Evolutionary conservation across 2,329 filamentous ascomycete species (phyloP).

Genomic region (Juglanconis oblonga): DNA sequence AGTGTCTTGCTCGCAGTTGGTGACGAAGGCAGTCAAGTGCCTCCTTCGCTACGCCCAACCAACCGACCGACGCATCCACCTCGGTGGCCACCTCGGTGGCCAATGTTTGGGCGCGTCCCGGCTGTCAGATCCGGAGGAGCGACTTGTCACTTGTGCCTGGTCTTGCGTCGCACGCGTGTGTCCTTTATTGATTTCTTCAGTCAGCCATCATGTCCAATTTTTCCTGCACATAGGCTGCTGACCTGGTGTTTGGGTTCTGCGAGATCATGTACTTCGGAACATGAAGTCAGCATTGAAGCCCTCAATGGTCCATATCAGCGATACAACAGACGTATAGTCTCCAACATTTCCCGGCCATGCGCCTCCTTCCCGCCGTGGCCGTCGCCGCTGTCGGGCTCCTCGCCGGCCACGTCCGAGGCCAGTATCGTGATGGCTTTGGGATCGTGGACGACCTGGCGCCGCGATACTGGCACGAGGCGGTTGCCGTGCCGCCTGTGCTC

Average conservation of each 20-base stretch:
- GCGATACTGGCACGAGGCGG: constrained; percentile 1
- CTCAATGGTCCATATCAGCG: neutral
- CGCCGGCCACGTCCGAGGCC: neutral
- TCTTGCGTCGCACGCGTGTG: neutral
- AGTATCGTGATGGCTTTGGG: constrained; percentile 5
- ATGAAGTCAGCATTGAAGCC: neutral
- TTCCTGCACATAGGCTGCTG: neutral
- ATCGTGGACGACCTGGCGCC: constrained; percentile 4
- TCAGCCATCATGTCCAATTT: neutral
- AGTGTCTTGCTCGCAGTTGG: neutral
- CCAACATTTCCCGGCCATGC: neutral
- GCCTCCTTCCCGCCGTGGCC: neutral
- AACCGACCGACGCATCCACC: too few relatives aligned
- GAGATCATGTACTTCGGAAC: too few relatives aligned
- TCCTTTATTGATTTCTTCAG: neutral
- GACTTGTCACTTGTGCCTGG: neutral
- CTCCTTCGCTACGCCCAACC: neutral
- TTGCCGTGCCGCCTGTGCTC: neutral
- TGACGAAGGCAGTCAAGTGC: neutral
- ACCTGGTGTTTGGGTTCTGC: too few relatives aligned
- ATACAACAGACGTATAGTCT: neutral
- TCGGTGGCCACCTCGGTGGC: neutral
- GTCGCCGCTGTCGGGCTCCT: neutral
- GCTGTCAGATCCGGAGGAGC: neutral
- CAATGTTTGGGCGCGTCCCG: neutral